Conservation (phyloP, 2,329 filamentous ascomycete genomes). For the Penicillium sp. region DNA sequence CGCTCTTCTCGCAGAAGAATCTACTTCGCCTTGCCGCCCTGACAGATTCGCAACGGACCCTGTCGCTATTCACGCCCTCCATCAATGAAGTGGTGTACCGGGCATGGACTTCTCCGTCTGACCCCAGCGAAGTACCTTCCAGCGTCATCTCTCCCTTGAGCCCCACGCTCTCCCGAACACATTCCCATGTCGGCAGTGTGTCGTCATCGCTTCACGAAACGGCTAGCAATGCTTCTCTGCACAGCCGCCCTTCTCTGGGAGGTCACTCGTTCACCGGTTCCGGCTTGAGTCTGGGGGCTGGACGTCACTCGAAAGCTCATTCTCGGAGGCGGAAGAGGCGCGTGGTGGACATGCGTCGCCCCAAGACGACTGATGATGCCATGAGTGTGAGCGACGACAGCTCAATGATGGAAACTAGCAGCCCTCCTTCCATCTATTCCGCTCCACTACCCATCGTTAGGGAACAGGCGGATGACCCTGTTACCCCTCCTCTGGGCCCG, state of each 20-base stretch:
- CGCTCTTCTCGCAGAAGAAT: conserved; percentile 93
- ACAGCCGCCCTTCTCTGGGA: conserved; percentile 51
- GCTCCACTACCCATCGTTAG: conserved; percentile 55
- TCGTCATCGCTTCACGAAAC: conserved; percentile 67
- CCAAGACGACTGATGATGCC: conserved; percentile 38
- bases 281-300: conserved; percentile 38
- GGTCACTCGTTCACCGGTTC: conserved; percentile 37
- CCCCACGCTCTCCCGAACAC: conserved; percentile 56
- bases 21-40: conserved; percentile 74
- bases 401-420: conserved; percentile 37
- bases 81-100: conserved; percentile 86
- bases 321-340: conserved; percentile 46
- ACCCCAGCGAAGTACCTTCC: conserved; percentile 56
- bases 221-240: conserved; percentile 60
- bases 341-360: conserved; percentile 45
- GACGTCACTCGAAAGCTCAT: conserved; percentile 43
- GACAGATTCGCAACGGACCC: conserved; percentile 79
- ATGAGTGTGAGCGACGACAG: conserved; percentile 43
- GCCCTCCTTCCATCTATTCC: conserved; percentile 47
- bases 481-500: conserved; percentile 50
- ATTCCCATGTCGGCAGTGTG: conserved; percentile 60
- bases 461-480: conserved; percentile 53
- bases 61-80: conserved; percentile 87
- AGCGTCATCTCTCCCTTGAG: conserved; percentile 40
- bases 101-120: conserved; percentile 77